Base-by-base conservation (phyloP, 2,329 filamentous ascomycete genomes). In the Fusarium sacchari region DNA sequence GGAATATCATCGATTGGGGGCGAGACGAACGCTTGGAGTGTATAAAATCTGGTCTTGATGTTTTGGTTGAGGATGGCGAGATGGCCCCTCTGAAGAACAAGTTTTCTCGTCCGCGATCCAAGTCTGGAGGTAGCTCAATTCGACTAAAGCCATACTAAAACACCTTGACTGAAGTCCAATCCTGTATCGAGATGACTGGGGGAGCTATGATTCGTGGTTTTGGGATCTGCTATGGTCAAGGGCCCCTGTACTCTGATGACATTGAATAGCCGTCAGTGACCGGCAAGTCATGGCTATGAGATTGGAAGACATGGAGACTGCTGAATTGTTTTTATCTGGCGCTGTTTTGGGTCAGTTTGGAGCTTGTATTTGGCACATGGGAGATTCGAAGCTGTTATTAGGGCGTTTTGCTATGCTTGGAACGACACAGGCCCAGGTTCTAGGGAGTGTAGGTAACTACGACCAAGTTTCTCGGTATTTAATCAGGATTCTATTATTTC, bases 1-100 rank as follows among this genome's bases (percentile, higher is more conserved):
- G 60, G 13, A 83, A 82, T 46, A 83, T 83, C n/a, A 72, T 83
- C 13, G 81, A 82, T 52, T 82, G 80, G 81, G 81, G 80, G 1
- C 76, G 67, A 30, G 72, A 75, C 32, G 44, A 61, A 36, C 78
- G 80, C 10, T 62, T 83, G n/a, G 56, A 68, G 4, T 69, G 70
- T 7, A 80, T 83, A 49, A 72, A 64, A 24, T 32, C 67, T 4
- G 65, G 73, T 10, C 44, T 75, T 14, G 57, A 68, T 20, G 15
- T 42, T 7, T 40, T 74, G 9, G 20, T 49, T 1, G 57, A 74
- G 24, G 64, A 57, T 11, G 13, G 11, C 11, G 43, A 44, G 50
- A 20, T 15, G 7, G 42, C 28, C 13, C 30, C 32, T 1, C 3
- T 37, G 12, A 30, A 22, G 18, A 53, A 15, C 32, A 43, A 28